Evolutionary conservation across 371 early-diverging fungal species (phyloP).

Genomic region (Dichotomocladium elegans): DNA sequence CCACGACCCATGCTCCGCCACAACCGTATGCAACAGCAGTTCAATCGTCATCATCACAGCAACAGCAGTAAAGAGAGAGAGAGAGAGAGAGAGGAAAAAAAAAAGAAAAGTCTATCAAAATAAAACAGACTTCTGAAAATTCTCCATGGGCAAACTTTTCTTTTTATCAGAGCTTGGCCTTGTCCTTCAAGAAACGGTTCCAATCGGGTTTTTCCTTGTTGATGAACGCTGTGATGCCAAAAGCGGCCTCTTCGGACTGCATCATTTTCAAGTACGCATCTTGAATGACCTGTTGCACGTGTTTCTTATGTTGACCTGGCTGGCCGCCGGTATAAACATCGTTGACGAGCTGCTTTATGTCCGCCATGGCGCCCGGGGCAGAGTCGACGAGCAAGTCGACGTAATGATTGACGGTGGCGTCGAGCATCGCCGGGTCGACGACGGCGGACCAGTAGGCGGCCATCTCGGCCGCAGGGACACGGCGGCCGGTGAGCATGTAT

Average conservation of each 20-base stretch:
- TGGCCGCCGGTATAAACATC: constrained; percentile 36
- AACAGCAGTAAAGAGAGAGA: not conserved
- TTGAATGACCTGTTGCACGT: constrained; percentile 33
- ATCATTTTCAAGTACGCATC: constrained; percentile 59
- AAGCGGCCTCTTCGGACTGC: constrained; percentile 63
- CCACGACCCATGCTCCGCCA: not conserved
- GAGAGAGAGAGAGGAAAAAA: too few relatives aligned
- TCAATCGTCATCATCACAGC: not conserved
- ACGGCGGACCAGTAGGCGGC: constrained; percentile 37
- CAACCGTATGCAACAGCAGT: not conserved
- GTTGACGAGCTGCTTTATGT: constrained; percentile 51
- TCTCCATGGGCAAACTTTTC: too few relatives aligned
- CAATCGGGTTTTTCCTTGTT: constrained; percentile 58
- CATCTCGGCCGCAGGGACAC: constrained; percentile 38
- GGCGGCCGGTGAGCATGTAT: constrained; percentile 64
- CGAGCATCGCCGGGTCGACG: constrained; percentile 28
- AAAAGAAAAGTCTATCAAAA: too few relatives aligned
- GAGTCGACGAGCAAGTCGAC: constrained; percentile 42
- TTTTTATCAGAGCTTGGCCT: constrained; percentile 32
- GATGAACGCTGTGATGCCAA: constrained; percentile 61
- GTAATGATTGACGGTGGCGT: constrained; percentile 41
- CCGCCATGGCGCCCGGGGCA: constrained; percentile 56
- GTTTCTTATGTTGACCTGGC: constrained; percentile 13
- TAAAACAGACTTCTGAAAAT: too few relatives aligned
- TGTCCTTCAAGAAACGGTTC: constrained; percentile 38